A percentile compares a stretch with the other conserved stretches of the same genome.
phyloP scores from a whole-genome alignment of 2,329 filamentous ascomycete species.

The Rutstroemia sp. region DNA sequence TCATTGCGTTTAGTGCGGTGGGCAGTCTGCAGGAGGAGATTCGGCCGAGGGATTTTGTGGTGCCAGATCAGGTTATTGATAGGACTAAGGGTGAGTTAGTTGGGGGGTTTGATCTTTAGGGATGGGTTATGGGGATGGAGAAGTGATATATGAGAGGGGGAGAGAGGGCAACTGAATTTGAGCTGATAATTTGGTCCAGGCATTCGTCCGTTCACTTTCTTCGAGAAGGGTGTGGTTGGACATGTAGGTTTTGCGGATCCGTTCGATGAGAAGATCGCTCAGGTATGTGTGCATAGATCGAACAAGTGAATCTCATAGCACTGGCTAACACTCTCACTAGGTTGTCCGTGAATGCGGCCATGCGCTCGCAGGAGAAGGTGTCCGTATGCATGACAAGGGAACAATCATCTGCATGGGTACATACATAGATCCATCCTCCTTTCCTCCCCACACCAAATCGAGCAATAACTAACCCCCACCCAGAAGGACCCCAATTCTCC shows the following conservation, averaged over 20 bases:
- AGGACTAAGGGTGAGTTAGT: conserved; percentile 65
- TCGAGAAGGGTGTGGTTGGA: conserved; percentile 83
- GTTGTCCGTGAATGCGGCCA: conserved; percentile 72
- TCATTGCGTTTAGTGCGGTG: conserved; percentile 93
- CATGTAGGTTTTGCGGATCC: conserved; percentile 96
- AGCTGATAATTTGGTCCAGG: conserved; percentile 31
- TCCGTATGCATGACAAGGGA: conserved; percentile 75
- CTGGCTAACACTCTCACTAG: conserved; percentile 3
- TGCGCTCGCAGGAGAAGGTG: conserved; percentile 72
- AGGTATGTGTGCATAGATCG: conserved; percentile 25
- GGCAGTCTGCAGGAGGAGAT: conserved; percentile 89
- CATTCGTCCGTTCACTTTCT: conserved; percentile 90
- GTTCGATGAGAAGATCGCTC: conserved; percentile 73
- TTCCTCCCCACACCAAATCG: not conserved
- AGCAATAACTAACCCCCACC: not conserved
- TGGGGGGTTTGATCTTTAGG: not conserved
- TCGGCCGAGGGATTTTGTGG: conserved; percentile 90
- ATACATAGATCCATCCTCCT: conserved; percentile 24
- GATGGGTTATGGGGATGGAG: not conserved
- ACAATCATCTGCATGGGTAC: conserved; percentile 86
- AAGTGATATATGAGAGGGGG: not conserved
- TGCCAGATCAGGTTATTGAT: conserved; percentile 95
- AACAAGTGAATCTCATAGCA: not conserved
- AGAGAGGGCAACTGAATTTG: too few relatives aligned
- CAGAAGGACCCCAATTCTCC: conserved; percentile 93